Evolutionary conservation across 2,329 filamentous ascomycete genomes (phyloP).

Genomic region (Sodiomyces alkalinus): DNA sequence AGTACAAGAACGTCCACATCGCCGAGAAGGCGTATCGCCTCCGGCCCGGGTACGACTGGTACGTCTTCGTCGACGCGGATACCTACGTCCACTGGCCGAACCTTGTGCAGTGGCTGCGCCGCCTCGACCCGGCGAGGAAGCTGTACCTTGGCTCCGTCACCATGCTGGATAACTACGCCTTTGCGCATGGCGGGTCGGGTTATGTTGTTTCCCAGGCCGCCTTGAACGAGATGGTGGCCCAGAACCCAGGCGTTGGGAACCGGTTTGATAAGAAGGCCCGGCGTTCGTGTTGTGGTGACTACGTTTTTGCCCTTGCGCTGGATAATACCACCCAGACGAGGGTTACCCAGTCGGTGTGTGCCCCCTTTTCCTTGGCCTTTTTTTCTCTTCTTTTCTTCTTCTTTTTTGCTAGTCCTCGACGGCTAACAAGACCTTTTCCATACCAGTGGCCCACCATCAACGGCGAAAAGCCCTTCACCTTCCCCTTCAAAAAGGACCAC

Average conservation of each 20-base stretch:
- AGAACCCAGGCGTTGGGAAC: conserved; percentile 25
- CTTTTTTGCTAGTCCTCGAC: conserved; percentile 4
- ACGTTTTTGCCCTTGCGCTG: conserved; percentile 29
- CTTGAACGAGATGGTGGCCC: conserved; percentile 29
- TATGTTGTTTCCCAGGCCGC: conserved; percentile 36
- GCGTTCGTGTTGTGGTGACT: conserved; percentile 34
- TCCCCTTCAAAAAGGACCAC: conserved; percentile 29
- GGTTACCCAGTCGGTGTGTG: conserved; percentile 26
- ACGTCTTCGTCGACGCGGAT: conserved; percentile 43
- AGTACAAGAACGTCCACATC: conserved; percentile 48
- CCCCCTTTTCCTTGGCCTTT: conserved; percentile 2
- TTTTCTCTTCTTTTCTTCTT: neutral
- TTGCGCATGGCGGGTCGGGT: conserved; percentile 42
- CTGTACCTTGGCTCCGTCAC: conserved; percentile 36
- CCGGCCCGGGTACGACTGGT: conserved; percentile 40
- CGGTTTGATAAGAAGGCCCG: conserved; percentile 26
- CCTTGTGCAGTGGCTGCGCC: conserved; percentile 30
- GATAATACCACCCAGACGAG: conserved; percentile 24
- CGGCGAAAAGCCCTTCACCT: conserved; percentile 35
- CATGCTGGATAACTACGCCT: conserved; percentile 23
- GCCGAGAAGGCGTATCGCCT: conserved; percentile 35
- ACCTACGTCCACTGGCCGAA: conserved; percentile 41
- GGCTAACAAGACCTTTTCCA: conserved; percentile 3
- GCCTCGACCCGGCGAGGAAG: conserved; percentile 24
- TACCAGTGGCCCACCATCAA: conserved; percentile 36